These are phyloP conservation scores for Hypoxylon lenormandii DNA, from an alignment of 495 filamentous ascomycete genomes.

Conservation along the genomic window DNA sequence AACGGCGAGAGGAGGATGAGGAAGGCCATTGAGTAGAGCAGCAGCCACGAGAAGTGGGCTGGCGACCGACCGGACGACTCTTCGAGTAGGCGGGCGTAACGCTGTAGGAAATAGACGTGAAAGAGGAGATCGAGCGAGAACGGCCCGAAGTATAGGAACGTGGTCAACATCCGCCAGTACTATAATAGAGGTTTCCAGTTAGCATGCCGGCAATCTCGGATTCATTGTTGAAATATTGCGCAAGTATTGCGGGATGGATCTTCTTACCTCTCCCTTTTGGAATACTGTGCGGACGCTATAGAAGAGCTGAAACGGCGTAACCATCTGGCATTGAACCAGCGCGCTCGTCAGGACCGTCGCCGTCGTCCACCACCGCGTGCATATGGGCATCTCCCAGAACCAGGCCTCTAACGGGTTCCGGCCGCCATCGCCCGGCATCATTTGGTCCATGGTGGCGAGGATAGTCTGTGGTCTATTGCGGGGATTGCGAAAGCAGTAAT, in stretches of 20 bases:
- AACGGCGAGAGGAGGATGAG: conserved; percentile 85
- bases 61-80: conserved; percentile 89
- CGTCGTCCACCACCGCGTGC: conserved; percentile 95
- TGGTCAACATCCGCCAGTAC: conserved; percentile 96
- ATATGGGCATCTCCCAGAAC: conserved; percentile 98
- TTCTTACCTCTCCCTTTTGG: conserved; percentile 80
- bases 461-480: conserved; percentile 6
- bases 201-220: conserved; percentile 13
- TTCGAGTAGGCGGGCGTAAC: conserved; percentile 94
- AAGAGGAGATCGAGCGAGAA: conserved; percentile 94
- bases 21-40: conserved; percentile 82
- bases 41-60: conserved; percentile 93
- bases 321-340: conserved; percentile 89
- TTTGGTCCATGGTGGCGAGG: conserved; percentile 68
- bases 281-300: conserved; percentile 96
- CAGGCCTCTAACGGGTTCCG: conserved; percentile 92
- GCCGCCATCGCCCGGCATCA: conserved; percentile 71
- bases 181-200: conserved; percentile 52
- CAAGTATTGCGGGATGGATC: background rate
- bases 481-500: background rate
- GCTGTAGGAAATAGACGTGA: conserved; percentile 98
- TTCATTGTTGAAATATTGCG: background rate
- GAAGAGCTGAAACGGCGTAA: conserved; percentile 93
- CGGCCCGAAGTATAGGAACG: conserved; percentile 97
- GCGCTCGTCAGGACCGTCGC: conserved; percentile 89